Conservation (phyloP, 306 rosid species). For the Canavalia gladiata region DNA sequence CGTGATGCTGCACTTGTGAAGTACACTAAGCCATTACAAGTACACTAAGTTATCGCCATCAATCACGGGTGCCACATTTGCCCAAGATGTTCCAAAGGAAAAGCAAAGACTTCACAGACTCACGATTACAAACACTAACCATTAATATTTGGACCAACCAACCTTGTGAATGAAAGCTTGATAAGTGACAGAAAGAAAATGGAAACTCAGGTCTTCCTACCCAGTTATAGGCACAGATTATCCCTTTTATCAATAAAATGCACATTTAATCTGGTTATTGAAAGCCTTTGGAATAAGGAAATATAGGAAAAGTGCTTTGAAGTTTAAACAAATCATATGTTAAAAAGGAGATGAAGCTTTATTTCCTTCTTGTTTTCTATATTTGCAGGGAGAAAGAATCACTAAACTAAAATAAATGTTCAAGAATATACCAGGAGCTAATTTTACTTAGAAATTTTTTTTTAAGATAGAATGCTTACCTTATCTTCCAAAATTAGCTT, state of each 20-base stretch:
- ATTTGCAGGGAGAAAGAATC: no score
- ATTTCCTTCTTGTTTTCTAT: slow-evolving; percentile 16
- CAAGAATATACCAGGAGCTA: no score
- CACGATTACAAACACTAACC: slow-evolving; percentile 98
- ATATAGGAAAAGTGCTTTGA: not conserved
- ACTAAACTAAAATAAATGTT: no score
- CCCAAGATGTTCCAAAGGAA: slow-evolving; percentile 97
- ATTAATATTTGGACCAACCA: slow-evolving; percentile 90
- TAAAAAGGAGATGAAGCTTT: slow-evolving; percentile 28
- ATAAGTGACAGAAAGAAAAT: slow-evolving; percentile 86
- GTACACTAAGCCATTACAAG: slow-evolving; percentile 44
- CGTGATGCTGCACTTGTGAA: slow-evolving; percentile 72
- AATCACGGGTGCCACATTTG: slow-evolving; percentile 95
- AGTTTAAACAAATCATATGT: not conserved
- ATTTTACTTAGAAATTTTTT: no score
- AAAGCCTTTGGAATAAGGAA: slow-evolving; percentile 13
- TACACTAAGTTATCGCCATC: slow-evolving; percentile 63
- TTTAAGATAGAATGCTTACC: no score
- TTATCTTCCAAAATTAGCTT: no score
- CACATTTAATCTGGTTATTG: slow-evolving; percentile 17
- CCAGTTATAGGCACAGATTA: slow-evolving; percentile 59
- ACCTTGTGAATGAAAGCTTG: slow-evolving; percentile 78
- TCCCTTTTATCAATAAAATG: slow-evolving; percentile 24
- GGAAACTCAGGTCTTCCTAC: slow-evolving; percentile 97
- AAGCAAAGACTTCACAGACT: slow-evolving; percentile 77